These are phyloP conservation scores for Pseudogymnoascus sp. DNA, from an alignment of 2,329 filamentous ascomycete genomes.

Conservation along the genomic window DNA sequence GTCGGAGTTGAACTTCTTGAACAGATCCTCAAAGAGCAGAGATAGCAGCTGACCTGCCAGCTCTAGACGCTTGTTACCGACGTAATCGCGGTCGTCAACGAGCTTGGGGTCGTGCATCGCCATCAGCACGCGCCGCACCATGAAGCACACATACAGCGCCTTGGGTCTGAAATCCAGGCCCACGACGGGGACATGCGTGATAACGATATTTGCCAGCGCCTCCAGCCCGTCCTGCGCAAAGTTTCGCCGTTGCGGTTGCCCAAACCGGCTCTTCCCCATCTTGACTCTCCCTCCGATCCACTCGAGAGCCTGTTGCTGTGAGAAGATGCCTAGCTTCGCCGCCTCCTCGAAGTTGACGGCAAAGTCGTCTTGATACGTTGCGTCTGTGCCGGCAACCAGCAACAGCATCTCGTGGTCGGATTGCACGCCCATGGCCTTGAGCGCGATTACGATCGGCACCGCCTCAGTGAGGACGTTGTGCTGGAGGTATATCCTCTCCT, in stretches of 20 bases:
- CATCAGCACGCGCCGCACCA: slow-evolving; percentile 94
- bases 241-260: slow-evolving; percentile 55
- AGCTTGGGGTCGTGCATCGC: slow-evolving; percentile 80
- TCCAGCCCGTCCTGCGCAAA: slow-evolving; percentile 88
- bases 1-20: slow-evolving; percentile 86
- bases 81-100: slow-evolving; percentile 94
- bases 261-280: slow-evolving; percentile 58
- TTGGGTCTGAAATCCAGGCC: slow-evolving; percentile 95
- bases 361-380: slow-evolving; percentile 88
- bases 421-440: slow-evolving; percentile 88
- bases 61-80: slow-evolving; percentile 94
- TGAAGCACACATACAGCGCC: slow-evolving; percentile 90
- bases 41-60: slow-evolving; percentile 90
- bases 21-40: slow-evolving; percentile 90
- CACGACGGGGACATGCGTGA: slow-evolving; percentile 87
- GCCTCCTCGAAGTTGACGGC: slow-evolving; percentile 91
- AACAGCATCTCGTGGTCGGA: slow-evolving; percentile 93
- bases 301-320: slow-evolving; percentile 90
- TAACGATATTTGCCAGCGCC: slow-evolving; percentile 82
- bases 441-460: slow-evolving; percentile 85
- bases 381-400: slow-evolving; percentile 80
- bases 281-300: slow-evolving; percentile 83
- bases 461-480: slow-evolving; percentile 92
- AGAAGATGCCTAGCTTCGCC: slow-evolving; percentile 73
- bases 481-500: slow-evolving; percentile 77